Evolutionary conservation across 2,329 filamentous ascomycete genomes (phyloP).

Genomic region (Ampelomyces quisqualis): DNA sequence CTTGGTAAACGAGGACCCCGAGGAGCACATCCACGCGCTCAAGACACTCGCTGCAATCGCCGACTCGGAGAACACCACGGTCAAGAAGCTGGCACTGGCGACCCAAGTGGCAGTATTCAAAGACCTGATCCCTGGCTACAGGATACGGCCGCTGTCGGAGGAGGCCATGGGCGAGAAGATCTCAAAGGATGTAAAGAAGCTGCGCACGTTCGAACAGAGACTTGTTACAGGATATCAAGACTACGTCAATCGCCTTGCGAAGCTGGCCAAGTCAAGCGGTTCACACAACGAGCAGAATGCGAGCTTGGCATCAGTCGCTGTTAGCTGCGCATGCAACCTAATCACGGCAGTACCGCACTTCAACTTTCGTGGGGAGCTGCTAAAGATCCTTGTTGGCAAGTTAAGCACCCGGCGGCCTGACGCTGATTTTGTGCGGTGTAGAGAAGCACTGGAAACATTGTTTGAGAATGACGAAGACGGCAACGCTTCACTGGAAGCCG

Average conservation of each 20-base stretch:
- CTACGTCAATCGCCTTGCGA: conserved; percentile 75
- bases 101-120: conserved; percentile 91
- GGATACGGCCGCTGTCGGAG: conserved; percentile 80
- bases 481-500: conserved; percentile 80
- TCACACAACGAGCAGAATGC: conserved; percentile 42
- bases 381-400: conserved; percentile 84
- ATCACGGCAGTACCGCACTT: conserved; percentile 87
- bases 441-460: conserved; percentile 74
- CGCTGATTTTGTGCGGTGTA: conserved; percentile 73
- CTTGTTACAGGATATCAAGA: conserved; percentile 80
- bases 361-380: conserved; percentile 86
- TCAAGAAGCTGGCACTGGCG: conserved; percentile 82
- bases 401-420: conserved; percentile 72
- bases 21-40: conserved; percentile 81
- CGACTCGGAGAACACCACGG: conserved; percentile 65
- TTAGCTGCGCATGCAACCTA: conserved; percentile 81
- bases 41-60: conserved; percentile 75
- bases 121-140: conserved; percentile 93
- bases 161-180: conserved; percentile 75
- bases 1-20: conserved; percentile 84
- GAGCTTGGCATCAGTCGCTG: conserved; percentile 69
- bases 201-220: conserved; percentile 83
- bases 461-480: conserved; percentile 90
- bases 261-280: conserved; percentile 62
- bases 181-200: conserved; percentile 83